Base-by-base conservation (phyloP, 108 stramenopile species). In the Nitzschia sp. region DNA sequence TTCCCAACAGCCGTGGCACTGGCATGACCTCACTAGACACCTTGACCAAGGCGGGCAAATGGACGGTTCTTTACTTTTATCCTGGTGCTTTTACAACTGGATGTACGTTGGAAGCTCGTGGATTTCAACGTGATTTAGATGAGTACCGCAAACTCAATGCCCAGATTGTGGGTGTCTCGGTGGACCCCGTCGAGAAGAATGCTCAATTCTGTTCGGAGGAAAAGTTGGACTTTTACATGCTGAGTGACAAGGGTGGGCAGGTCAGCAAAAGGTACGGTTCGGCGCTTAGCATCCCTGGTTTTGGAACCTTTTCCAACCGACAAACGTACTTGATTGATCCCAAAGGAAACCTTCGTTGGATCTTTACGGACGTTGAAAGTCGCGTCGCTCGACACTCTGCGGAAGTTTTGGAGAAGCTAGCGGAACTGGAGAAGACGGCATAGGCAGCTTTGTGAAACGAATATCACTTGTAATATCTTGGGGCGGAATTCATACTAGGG, bases 301-400 rank as follows among this genome's bases (percentile, higher is more conserved):
- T 93, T 61, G 91, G 91, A 24, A 89, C 88, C 26, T 93, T 93
- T 64, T 79, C 77, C 54, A 93, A 93, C 64, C 74, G 91, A 30
- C 91, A 88, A 62, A 93, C 91, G 0, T 93, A 90, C 61, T 76
- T 93, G n/a, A 89, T 93, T 70, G 91, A 89, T 77, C 91, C 91
- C 26, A 63, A 76, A n/a, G 86, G 86, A 33, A 75, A 75, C 18
- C 68, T 93, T 32, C 78, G 80, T 24, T 93, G 86, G 86, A 82
- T 90, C 21, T 93, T 90, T 77, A 82, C 80, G 3, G 88, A 93
- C 70, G 91, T 93, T 24, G 91, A 93, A 59, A 78, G 79, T 57
- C 66, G 62, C 23, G 84, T 93, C 60, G 48, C 87, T 8, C 56
- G 85, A 51, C 91, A 93, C 70, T 82, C 85, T 0, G 32, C 46